These are phyloP conservation scores for Cucurbita moschata DNA, from an alignment of 306 rosid species.

Conservation along the genomic window DNA sequence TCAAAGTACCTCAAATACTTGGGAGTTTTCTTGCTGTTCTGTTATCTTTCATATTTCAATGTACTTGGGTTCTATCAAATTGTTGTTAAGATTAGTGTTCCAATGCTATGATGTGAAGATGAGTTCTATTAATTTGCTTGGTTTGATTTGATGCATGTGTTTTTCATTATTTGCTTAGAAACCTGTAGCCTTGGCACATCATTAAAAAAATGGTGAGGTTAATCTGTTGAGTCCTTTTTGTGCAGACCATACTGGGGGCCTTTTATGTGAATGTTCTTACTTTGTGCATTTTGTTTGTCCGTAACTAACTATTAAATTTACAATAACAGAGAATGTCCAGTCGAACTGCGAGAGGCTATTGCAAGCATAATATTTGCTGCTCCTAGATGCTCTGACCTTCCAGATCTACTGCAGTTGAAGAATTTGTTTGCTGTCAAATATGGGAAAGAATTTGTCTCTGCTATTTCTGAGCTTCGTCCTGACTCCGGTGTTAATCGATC, in stretches of 20 bases:
- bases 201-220: neutral
- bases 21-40: no score
- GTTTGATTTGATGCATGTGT: neutral
- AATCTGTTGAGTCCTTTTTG: neutral
- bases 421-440: slow-evolving; percentile 75
- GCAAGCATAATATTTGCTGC: slow-evolving; percentile 92
- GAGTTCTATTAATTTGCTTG: neutral
- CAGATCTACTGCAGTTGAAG: slow-evolving; percentile 78
- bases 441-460: slow-evolving; percentile 70
- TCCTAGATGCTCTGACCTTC: slow-evolving; percentile 95
- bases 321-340: slow-evolving; percentile 69
- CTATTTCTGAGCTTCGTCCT: slow-evolving; percentile 86
- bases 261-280: neutral
- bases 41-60: no score
- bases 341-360: slow-evolving; percentile 84
- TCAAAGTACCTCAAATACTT: no score
- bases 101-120: neutral
- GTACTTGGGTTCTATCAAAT: no score
- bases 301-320: slow-evolving; percentile 8
- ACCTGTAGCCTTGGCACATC: neutral
- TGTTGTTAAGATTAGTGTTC: neutral
- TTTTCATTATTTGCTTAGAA: neutral
- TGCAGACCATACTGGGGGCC: neutral
- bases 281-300: neutral
- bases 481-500: slow-evolving; percentile 94